phyloP scores from a whole-genome alignment of 2,329 filamentous ascomycete species.

The Trichoderma hamatum region DNA sequence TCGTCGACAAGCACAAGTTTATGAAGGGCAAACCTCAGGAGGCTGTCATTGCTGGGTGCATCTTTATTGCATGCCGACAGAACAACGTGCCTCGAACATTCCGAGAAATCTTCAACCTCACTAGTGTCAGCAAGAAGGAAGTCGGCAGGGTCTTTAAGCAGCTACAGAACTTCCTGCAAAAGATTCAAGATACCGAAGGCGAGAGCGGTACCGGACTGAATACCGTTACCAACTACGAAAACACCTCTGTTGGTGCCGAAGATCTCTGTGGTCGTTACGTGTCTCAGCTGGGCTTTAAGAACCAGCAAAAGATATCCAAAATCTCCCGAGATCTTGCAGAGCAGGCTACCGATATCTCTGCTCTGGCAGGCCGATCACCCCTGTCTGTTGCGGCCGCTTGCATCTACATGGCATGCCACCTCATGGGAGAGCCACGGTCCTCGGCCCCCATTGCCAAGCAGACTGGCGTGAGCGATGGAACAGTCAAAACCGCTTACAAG shows the following conservation, averaged over 20 bases:
- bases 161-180: slow-evolving; percentile 83
- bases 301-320: slow-evolving; percentile 73
- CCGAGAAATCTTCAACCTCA: slow-evolving; percentile 90
- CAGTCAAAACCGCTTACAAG: slow-evolving; percentile 94
- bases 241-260: slow-evolving; percentile 77
- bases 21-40: slow-evolving; percentile 97
- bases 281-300: slow-evolving; percentile 75
- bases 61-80: slow-evolving; percentile 96
- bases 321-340: slow-evolving; percentile 79
- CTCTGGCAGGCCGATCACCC: slow-evolving; percentile 88
- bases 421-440: slow-evolving; percentile 76
- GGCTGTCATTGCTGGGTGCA: slow-evolving; percentile 90
- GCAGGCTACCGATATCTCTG: slow-evolving; percentile 74
- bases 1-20: slow-evolving; percentile 86
- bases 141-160: slow-evolving; percentile 95
- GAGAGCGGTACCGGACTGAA: slow-evolving; percentile 51
- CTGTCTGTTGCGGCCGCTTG: slow-evolving; percentile 92
- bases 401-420: slow-evolving; percentile 92
- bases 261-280: slow-evolving; percentile 91
- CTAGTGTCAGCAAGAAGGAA: slow-evolving; percentile 94
- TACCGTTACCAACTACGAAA: slow-evolving; percentile 70
- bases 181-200: slow-evolving; percentile 63
- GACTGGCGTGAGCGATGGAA: slow-evolving; percentile 92
- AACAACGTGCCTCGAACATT: slow-evolving; percentile 86
- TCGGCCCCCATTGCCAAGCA: slow-evolving; percentile 86